These are phyloP conservation scores for Wickerhamiella vanderwaltii DNA, from an alignment of 805 yeast genomes.

Conservation along the genomic window DNA sequence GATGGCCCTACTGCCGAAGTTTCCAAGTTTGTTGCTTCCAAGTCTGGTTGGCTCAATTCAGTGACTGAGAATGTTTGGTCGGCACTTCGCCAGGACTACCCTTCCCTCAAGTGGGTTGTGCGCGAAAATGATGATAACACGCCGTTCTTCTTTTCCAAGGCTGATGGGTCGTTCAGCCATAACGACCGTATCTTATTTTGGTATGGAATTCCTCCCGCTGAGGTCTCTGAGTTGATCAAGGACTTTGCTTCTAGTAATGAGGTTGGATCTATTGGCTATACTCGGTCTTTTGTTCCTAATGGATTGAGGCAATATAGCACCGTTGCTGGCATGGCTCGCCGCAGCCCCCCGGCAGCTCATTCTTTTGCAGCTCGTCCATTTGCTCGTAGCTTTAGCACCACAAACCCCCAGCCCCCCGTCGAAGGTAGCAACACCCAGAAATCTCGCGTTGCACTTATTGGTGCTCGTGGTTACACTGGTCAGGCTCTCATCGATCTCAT, in stretches of 20 bases:
- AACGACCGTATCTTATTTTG: slow-evolving; percentile 87
- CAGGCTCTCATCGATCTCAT: slow-evolving; percentile 81
- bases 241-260: slow-evolving; percentile 26
- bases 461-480: slow-evolving; percentile 97
- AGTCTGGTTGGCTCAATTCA: slow-evolving; percentile 93
- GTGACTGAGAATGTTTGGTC: slow-evolving; percentile 90
- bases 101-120: slow-evolving; percentile 74
- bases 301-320: slow-evolving; percentile 23
- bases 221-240: slow-evolving; percentile 51
- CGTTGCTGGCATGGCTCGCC: slow-evolving; percentile 4
- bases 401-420: slow-evolving; percentile 63
- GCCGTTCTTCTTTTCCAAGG: slow-evolving; percentile 81
- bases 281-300: slow-evolving; percentile 14
- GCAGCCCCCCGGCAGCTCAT: background rate
- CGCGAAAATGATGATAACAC: slow-evolving; percentile 83
- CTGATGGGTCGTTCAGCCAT: slow-evolving; percentile 87
- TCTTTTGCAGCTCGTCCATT: slow-evolving; percentile 10
- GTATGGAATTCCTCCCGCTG: slow-evolving; percentile 68
- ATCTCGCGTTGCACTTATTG: slow-evolving; percentile 81
- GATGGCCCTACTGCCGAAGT: slow-evolving; percentile 42
- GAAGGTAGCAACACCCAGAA: slow-evolving; percentile 49
- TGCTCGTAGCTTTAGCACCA: slow-evolving; percentile 22
- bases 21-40: slow-evolving; percentile 77
- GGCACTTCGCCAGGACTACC: slow-evolving; percentile 62
- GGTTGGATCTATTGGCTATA: slow-evolving; percentile 13